Evolutionary conservation across 2,329 filamentous ascomycete genomes (phyloP), one percentile per base, ranked within the genome.

Genomic region (Cladosporium halotolerans): DNA sequence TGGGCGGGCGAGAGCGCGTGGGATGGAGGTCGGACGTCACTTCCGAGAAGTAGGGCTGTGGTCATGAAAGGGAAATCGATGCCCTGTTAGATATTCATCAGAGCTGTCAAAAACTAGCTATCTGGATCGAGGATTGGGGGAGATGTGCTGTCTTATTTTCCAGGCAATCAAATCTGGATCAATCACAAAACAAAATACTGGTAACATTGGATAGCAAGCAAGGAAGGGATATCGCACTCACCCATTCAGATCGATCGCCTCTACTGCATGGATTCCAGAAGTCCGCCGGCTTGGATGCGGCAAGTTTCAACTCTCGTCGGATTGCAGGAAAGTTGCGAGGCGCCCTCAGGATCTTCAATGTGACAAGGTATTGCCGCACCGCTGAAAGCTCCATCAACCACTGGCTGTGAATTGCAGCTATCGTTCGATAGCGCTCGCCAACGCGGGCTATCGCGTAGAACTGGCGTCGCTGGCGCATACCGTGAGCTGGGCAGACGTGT

Each of bases 381-480:
- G 61, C 59, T n/a, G 34, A 31, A 1, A 39, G 9, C 6, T 52
- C 58, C 28, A 60, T 60, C 13, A 59, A 55, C 54, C 57, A 62
- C 46, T 63, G 59, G 45, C 57, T 44, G 40, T 66, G 59, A n/a
- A 61, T 34, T 2, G 54, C 60, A 28, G 60, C 61, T 3, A 66
- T 53, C 10, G 52, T 53, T n/a, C 64, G 62, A 36, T 66, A 66
- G 1, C 55, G 58, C 8, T 43, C 48, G 23, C 55, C 53, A 36
- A 64, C 49, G 18, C 57, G 61, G 8, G 62, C 61, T 45, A 66
- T 63, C 23, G 61, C 57, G 41, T 63, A 66, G 2, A 66, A 41
- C 45, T 66, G 63, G 23, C 64, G 61, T 42, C 61, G 55, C 43
- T 62, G 57, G 33, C 60, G 62, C 64, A 67, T 65, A n/a, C n/a